Evolutionary conservation across 768 basidiomycete species (phyloP), one percentile per base, ranked within the genome.

Genomic region (Auriscalpium orientale): DNA sequence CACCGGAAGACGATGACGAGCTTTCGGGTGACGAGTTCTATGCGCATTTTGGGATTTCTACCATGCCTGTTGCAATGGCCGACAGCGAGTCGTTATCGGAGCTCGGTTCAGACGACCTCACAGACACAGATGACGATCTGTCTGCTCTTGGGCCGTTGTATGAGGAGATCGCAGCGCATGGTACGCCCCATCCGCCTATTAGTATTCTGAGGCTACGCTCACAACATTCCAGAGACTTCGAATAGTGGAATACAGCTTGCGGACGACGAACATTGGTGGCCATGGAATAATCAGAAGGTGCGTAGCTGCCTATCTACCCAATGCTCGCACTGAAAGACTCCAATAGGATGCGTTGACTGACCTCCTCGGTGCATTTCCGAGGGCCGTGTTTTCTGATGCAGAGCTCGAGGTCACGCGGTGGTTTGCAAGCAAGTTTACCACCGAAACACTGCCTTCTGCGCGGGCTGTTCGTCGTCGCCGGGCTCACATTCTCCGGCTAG

Each of bases 371-470:
- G 59, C 62, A 34, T 61, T 63, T 50, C 62, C 59, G 0, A 56
- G 62, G 0, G 52, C 62, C 1, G 40, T 56, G 1, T 60, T 63
- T 44, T 63, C 62, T 8, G 62, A 63, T 40, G 46, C 56, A 0
- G 62, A 60, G 47, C 34, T 63, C 10, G 51, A 52, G 5, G 54
- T 47, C 6, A 56, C 56, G 0, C 56, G 54, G 1, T 63, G 62
- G 62, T 54, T 53, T 33, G 62, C 62, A 1, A 15, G 22, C 15
- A 60, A 56, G 33, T 28, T 28, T 28, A 28, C 22, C 22, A 28
- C 3, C 5, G 22, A 28, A 28, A 5, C 22, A 28, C 5, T 28
- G 22, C 22, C 22, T 28, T 28, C 22, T 28, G 22, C 22, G 5
- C 22, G 22, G 22, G 22, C 22, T 5, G 22, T 28, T 28, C 22